Evolutionary conservation across 495 filamentous ascomycete genomes (phyloP).

Genomic region (Choiromyces venosus): DNA sequence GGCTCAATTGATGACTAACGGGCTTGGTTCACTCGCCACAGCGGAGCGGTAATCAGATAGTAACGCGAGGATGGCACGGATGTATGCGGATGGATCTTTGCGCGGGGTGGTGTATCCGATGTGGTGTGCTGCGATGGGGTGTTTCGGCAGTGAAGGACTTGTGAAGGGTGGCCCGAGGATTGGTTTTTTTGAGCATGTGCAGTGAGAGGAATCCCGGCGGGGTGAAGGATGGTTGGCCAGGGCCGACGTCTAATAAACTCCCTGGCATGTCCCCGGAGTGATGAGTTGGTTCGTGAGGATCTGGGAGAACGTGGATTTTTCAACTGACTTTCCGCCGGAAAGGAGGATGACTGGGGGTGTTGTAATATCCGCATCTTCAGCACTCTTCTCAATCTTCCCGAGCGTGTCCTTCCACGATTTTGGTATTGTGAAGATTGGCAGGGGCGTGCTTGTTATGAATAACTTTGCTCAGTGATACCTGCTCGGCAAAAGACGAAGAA

Average conservation of each 20-base stretch:
- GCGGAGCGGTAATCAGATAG: too few relatives aligned
- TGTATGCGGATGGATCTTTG: too few relatives aligned
- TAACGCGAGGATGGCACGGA: too few relatives aligned
- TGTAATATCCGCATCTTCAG: too few relatives aligned
- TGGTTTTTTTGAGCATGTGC: slow-evolving; percentile 49
- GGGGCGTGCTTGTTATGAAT: too few relatives aligned
- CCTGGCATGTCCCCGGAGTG: slow-evolving; percentile 44
- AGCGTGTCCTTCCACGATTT: too few relatives aligned
- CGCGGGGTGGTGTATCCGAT: slow-evolving; percentile 56
- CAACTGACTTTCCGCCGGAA: too few relatives aligned
- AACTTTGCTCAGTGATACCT: slow-evolving; percentile 86
- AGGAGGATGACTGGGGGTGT: too few relatives aligned
- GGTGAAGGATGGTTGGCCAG: slow-evolving; percentile 62
- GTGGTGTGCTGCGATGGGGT: slow-evolving; percentile 50
- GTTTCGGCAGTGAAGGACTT: too few relatives aligned
- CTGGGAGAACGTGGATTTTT: slow-evolving; percentile 65
- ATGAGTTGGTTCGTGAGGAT: slow-evolving; percentile 57
- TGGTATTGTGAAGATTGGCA: too few relatives aligned
- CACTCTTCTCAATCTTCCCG: too few relatives aligned
- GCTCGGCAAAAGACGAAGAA: slow-evolving; percentile 80
- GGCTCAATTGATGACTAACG: slow-evolving; percentile 59
- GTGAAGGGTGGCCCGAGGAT: slow-evolving; percentile 62
- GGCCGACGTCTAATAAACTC: slow-evolving; percentile 62
- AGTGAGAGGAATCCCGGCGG: too few relatives aligned
- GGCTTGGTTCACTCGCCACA: slow-evolving; percentile 41